A percentile compares a stretch with the other conserved stretches of the same genome.
These are phyloP conservation scores for Pseudogymnoascus sp. DNA, from an alignment of 2,329 filamentous ascomycete species.

Conservation along the genomic window DNA sequence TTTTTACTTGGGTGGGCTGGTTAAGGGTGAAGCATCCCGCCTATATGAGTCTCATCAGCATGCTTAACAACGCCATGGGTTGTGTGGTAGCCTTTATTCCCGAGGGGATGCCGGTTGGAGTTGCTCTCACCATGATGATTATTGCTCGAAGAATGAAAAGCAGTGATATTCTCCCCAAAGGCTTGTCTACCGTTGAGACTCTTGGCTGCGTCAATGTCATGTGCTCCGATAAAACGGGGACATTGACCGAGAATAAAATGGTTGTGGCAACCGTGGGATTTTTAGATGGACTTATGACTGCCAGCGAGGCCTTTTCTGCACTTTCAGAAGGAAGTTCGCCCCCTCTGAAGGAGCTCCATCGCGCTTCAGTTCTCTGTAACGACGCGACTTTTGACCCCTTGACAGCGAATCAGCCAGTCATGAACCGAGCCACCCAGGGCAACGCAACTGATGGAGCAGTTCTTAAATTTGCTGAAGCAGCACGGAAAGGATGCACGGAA, in stretches of 20 bases:
- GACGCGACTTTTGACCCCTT: conserved; percentile 36
- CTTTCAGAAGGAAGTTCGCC: not conserved
- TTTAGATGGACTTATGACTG: conserved; percentile 21
- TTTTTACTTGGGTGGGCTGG: conserved; percentile 40
- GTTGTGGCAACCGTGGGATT: conserved; percentile 30
- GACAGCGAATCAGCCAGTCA: conserved; percentile 29
- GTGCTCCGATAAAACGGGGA: conserved; percentile 68
- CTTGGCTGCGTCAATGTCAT: conserved; percentile 62
- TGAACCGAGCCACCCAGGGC: conserved; percentile 31
- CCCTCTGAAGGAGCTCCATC: conserved; percentile 11
- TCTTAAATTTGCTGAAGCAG: conserved; percentile 30
- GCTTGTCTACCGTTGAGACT: conserved; percentile 66
- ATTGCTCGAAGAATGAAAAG: conserved; percentile 66
- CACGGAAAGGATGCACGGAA: conserved; percentile 17
- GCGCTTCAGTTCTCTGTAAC: conserved; percentile 33
- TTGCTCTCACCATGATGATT: conserved; percentile 62
- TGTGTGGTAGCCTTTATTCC: conserved; percentile 61
- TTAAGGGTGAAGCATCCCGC: conserved; percentile 29
- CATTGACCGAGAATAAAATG: conserved; percentile 48
- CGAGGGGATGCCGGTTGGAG: conserved; percentile 59
- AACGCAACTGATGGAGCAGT: conserved; percentile 38
- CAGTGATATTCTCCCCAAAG: conserved; percentile 69
- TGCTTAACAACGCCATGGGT: conserved; percentile 40
- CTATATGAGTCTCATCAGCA: conserved; percentile 36
- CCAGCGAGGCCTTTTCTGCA: conserved; percentile 26